Percentiles rank a stretch among this genome's conserved stretches.
These are phyloP conservation scores for Pachyrhizus erosus DNA, from an alignment of 306 rosid genomes.

Conservation along the genomic window DNA sequence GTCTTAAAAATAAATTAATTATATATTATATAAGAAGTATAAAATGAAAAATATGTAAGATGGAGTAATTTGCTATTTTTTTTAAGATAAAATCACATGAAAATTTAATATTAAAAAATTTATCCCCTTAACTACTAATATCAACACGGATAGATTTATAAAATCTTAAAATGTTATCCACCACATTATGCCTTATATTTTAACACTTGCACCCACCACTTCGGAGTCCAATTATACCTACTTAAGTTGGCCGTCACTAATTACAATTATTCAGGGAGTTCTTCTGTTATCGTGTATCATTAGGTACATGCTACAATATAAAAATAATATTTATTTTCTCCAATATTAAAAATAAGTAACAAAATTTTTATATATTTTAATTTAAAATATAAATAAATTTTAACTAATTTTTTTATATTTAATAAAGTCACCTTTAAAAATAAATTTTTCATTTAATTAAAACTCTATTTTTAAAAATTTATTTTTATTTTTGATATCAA, in stretches of 20 bases:
- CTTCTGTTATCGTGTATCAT: not conserved
- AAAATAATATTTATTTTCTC: not conserved
- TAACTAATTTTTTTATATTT: no score
- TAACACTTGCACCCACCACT: slow-evolving; percentile 52
- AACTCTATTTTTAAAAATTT: no score
- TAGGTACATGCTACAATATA: not conserved
- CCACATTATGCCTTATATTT: slow-evolving; percentile 43
- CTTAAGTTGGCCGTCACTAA: slow-evolving; percentile 13
- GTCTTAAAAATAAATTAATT: no score
- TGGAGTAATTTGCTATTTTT: not conserved
- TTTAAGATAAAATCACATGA: not conserved
- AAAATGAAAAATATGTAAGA: not conserved
- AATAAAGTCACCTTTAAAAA: no score
- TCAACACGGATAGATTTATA: slow-evolving; percentile 33
- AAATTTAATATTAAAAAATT: not conserved
- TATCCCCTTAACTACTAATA: slow-evolving; percentile 11
- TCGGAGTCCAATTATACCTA: slow-evolving; percentile 40
- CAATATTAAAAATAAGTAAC: no score
- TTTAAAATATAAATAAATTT: no score
- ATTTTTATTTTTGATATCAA: no score
- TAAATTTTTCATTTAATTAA: no score
- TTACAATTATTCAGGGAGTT: not conserved
- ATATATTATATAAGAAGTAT: not conserved
- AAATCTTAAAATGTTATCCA: slow-evolving; percentile 59
- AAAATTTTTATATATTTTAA: no score